phyloP scores from a whole-genome alignment of 805 yeast genomes.

The Starmerella floricola region DNA sequence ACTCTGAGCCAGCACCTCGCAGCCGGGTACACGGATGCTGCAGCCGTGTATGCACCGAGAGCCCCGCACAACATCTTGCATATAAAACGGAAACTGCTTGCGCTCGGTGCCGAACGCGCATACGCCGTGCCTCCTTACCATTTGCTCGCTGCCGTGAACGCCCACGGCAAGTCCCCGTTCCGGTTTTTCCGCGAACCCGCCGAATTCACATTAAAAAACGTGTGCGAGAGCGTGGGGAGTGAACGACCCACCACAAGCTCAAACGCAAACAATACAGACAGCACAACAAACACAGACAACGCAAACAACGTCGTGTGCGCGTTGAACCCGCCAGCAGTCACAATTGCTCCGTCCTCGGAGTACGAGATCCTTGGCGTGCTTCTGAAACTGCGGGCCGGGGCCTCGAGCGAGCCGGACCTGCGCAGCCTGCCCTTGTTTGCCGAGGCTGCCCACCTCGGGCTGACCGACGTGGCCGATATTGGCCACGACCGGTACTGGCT shows the following conservation, averaged over 20 bases:
- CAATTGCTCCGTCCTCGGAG: slow-evolving; percentile 6
- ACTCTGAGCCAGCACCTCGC: slow-evolving; percentile 9
- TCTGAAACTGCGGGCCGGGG: background rate
- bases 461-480: slow-evolving; percentile 9
- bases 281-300: background rate
- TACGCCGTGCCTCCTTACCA: slow-evolving; percentile 10
- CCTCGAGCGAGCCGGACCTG: background rate
- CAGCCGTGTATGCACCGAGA: slow-evolving; percentile 7
- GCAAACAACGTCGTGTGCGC: slow-evolving; percentile 10
- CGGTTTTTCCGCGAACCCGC: slow-evolving; percentile 10
- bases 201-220: background rate
- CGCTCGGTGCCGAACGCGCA: slow-evolving; percentile 3
- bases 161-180: slow-evolving; percentile 13
- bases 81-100: slow-evolving; percentile 15
- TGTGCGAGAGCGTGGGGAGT: too few species aligned
- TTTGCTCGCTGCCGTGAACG: slow-evolving; percentile 12
- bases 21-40: background rate
- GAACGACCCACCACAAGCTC: too few species aligned
- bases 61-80: slow-evolving; percentile 1
- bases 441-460: slow-evolving; percentile 15
- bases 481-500: slow-evolving; percentile 7
- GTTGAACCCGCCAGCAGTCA: slow-evolving; percentile 8
- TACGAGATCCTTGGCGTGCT: slow-evolving; percentile 10
- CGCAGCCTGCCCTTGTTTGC: slow-evolving; percentile 4
- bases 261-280: too few species aligned